A percentile compares a stretch with the other conserved stretches of the same genome.
These are phyloP conservation scores for Globisporangium abappressorium DNA, from an alignment of 352 stramenopile species.

Conservation along the genomic window DNA sequence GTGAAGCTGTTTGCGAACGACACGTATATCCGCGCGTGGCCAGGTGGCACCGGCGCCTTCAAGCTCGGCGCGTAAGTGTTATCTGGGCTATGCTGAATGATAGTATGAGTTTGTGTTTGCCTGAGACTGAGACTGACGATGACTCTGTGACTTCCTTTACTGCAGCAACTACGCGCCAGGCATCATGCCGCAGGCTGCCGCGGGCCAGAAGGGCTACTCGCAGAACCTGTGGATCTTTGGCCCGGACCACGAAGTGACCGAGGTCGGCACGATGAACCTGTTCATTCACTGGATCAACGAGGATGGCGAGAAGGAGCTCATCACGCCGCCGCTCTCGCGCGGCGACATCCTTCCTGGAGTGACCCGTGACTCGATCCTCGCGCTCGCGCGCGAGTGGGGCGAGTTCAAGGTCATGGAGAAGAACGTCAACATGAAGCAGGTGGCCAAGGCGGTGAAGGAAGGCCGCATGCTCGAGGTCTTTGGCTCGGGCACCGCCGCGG, in stretches of 20 bases:
- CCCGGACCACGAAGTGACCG: conserved; percentile 86
- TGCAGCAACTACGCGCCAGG: conserved; percentile 78
- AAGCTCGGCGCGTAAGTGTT: conserved; percentile 89
- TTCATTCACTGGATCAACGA: conserved; percentile 96
- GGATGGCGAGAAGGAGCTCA: conserved; percentile 90
- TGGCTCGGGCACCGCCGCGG: conserved; percentile 93
- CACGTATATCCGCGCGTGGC: conserved; percentile 94
- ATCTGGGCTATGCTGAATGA: neutral
- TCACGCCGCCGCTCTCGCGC: conserved; percentile 92
- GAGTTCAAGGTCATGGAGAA: conserved; percentile 94
- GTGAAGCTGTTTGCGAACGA: conserved; percentile 91
- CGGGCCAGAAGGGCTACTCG: conserved; percentile 82
- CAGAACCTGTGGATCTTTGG: conserved; percentile 96
- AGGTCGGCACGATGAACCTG: conserved; percentile 97
- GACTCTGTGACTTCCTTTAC: conserved; percentile 5
- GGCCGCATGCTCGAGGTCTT: conserved; percentile 94
- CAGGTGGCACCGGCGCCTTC: conserved; percentile 90
- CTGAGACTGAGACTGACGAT: neutral
- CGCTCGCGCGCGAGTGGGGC: conserved; percentile 88
- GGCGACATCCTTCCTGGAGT: conserved; percentile 98
- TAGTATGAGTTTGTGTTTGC: neutral
- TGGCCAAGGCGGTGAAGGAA: conserved; percentile 90
- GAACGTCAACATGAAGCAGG: conserved; percentile 93
- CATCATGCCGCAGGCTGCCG: conserved; percentile 92
- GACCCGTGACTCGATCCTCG: conserved; percentile 94